Base-by-base conservation (phyloP, 768 basidiomycete species). In the Boletus edulis region DNA sequence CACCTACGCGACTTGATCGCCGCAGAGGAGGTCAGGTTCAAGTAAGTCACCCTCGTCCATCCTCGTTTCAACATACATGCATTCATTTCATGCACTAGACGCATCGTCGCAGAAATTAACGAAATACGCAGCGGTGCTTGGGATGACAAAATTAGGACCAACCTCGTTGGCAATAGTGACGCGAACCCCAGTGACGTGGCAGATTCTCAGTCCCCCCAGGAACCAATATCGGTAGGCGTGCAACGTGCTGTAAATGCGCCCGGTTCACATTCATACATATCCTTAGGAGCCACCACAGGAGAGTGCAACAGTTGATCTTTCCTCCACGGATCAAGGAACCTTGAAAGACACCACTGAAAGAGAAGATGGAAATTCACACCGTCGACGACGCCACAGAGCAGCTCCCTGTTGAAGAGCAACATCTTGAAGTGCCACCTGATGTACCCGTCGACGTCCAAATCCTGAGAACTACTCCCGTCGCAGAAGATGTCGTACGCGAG, bases 1-100 rank as follows among this genome's bases (percentile, higher is more conserved):
- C 89, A 96, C 61, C 75, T 97, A 4, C 81, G 83, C 52, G 76
- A 76, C n/a, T 77, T 86, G 42, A 91, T 97, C 39, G 63, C 78
- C 32, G 78, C 73, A 2, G 88, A 94, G 66, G 94, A 96, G 72
- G 68, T 72, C 29, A 83, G 81, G 54, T 97, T 94, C 81, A 90
- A 83, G 90, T 87, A 65, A 27, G 79, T 58, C 40, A 8, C 2
- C 22, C 14, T n/a, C 42, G 40, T 44, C 31, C 13, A 14, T 35
- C 34, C 34, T 43, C n/a, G 2, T 13, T 17, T 45, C 20, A 15
- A 29, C 49, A 10, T n/a, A 22, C 34, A 17, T 18, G 45, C 46
- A 58, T 49, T 22, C 34, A n/a, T 44, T 5, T 5, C 18, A 24
- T 37, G 13, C 37, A 17, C 9, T 9, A 92, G 91, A 70, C 72